These are phyloP conservation scores for Macrophomina phaseolina DNA, from an alignment of 2,329 filamentous ascomycete genomes.

Conservation along the genomic window DNA sequence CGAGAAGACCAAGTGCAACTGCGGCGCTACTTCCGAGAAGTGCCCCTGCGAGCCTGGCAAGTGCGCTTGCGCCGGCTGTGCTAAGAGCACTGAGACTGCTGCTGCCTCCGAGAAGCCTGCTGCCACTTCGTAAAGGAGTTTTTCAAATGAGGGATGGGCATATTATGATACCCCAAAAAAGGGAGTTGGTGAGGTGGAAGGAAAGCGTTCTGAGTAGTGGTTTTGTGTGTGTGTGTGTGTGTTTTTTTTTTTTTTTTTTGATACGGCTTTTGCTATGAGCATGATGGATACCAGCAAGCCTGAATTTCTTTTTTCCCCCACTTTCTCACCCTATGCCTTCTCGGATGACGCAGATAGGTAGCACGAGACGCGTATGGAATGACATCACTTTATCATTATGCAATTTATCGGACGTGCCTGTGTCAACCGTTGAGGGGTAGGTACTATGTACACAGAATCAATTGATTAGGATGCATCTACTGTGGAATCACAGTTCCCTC, in stretches of 20 bases:
- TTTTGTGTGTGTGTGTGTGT: neutral
- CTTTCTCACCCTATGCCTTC: neutral
- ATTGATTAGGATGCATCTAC: too few relatives aligned
- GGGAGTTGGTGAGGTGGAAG: neutral
- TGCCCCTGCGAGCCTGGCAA: slow-evolving; percentile 54
- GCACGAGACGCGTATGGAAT: too few relatives aligned
- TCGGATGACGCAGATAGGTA: too few relatives aligned
- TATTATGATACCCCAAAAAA: slow-evolving; percentile 8
- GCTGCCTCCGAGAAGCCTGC: slow-evolving; percentile 23
- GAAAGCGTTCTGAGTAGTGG: neutral
- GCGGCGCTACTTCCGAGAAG: slow-evolving; percentile 47
- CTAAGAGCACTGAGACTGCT: slow-evolving; percentile 48
- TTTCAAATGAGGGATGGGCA: neutral
- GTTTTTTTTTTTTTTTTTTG: neutral
- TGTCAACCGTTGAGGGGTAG: too few relatives aligned
- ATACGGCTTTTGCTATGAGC: slow-evolving; percentile 1
- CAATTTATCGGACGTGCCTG: too few relatives aligned
- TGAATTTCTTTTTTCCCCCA: neutral
- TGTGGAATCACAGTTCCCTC: too few relatives aligned
- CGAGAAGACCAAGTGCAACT: slow-evolving; percentile 57
- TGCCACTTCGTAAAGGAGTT: neutral
- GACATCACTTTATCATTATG: too few relatives aligned
- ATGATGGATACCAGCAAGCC: slow-evolving; percentile 15
- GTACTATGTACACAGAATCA: too few relatives aligned
- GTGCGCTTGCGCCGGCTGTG: slow-evolving; percentile 55